A percentile compares a stretch with the other conserved stretches of the same genome.
phyloP scores from a whole-genome alignment of 345 rosid genomes.

The Salix dunnii region DNA sequence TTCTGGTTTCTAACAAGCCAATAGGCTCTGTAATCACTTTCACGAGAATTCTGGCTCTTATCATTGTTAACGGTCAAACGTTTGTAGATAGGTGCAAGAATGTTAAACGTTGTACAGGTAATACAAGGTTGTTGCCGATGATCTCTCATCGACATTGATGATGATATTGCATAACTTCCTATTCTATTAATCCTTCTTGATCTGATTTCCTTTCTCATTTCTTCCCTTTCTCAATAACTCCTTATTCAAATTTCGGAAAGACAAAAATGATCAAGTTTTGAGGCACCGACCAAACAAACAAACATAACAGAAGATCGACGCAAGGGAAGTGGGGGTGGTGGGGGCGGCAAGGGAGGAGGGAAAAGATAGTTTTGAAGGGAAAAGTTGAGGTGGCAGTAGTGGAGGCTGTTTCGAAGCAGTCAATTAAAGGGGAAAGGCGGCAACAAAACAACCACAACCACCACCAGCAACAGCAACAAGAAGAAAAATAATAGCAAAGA shows the following conservation, averaged over 20 bases:
- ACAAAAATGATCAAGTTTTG: not conserved
- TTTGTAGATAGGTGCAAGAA: conserved; percentile 87
- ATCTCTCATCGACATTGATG: conserved; percentile 53
- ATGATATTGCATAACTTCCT: conserved; percentile 85
- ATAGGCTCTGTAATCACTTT: conserved; percentile 63
- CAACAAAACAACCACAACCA: not conserved
- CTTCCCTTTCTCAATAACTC: not conserved
- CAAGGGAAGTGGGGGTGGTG: not conserved
- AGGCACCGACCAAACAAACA: not conserved
- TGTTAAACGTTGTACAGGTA: conserved; percentile 79
- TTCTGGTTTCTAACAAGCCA: conserved; percentile 76
- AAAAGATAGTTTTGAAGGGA: not conserved
- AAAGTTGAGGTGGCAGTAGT: not conserved
- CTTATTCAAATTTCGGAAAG: not conserved
- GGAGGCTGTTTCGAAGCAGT: not conserved
- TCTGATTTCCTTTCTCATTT: conserved; percentile 27
- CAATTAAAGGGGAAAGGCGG: not conserved
- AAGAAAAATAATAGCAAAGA: not conserved
- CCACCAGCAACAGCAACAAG: not conserved
- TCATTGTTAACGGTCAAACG: conserved; percentile 36
- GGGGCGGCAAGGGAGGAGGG: not conserved
- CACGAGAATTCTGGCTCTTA: conserved; percentile 55
- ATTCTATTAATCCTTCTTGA: conserved; percentile 53
- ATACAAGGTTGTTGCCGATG: conserved; percentile 71
- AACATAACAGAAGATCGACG: not conserved